Evolutionary conservation across 2,329 filamentous ascomycete genomes (phyloP).

Genomic region (Fusarium proliferatum): DNA sequence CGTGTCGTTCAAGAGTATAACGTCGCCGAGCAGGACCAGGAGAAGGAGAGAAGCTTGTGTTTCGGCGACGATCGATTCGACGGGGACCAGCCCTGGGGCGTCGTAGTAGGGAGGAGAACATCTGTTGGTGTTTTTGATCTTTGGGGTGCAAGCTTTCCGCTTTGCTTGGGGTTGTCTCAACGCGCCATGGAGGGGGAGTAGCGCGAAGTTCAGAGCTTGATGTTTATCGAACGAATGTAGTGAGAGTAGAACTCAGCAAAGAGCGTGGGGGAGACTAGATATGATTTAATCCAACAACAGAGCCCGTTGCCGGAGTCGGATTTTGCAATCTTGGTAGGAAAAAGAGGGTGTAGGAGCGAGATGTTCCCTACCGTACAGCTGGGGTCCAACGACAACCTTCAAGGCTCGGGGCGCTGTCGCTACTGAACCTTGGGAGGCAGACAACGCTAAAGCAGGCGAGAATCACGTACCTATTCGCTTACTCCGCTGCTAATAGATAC

Average conservation of each 20-base stretch:
- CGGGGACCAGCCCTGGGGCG: constrained; percentile 49
- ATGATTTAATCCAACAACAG: constrained; percentile 25
- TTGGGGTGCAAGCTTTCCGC: constrained; percentile 41
- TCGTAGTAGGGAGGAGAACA: constrained; percentile 54
- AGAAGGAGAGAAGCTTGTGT: constrained; percentile 47
- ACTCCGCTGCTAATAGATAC: constrained; percentile 30
- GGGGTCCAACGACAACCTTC: constrained; percentile 35
- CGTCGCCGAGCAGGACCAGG: constrained; percentile 46
- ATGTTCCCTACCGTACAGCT: constrained; percentile 20
- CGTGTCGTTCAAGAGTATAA: constrained; percentile 56
- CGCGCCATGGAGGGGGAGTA: constrained; percentile 40
- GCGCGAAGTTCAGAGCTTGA: constrained; percentile 13
- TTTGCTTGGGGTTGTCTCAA: constrained; percentile 43
- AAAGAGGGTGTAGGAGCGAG: constrained; percentile 33
- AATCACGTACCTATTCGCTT: constrained; percentile 39
- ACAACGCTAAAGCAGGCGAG: constrained; percentile 40
- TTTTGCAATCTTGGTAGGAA: constrained; percentile 35
- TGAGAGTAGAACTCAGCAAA: constrained; percentile 32
- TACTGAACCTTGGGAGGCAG: constrained; percentile 23
- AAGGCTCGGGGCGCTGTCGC: constrained; percentile 36
- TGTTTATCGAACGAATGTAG: constrained; percentile 40
- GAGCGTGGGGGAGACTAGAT: constrained; percentile 22
- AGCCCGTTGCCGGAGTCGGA: constrained; percentile 40
- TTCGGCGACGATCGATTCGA: constrained; percentile 47
- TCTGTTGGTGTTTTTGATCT: constrained; percentile 38